Conservation (phyloP, 83 land plant species). For the Thuja plicata region DNA sequence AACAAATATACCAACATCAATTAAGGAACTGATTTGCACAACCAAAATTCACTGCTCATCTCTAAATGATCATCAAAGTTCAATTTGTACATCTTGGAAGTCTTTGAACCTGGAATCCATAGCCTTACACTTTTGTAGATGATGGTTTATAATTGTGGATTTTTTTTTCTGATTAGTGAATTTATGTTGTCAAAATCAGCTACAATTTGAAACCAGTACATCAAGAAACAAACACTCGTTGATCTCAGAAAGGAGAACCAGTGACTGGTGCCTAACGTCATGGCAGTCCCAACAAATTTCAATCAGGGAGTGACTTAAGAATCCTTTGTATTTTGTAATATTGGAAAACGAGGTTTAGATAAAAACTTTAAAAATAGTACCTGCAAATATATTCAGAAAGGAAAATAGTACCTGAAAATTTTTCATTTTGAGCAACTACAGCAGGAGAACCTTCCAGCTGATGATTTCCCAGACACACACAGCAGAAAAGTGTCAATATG, state of each 20-base stretch:
- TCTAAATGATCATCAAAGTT: not conserved
- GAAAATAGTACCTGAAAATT: constrained; percentile 71
- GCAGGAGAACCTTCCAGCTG: constrained; percentile 96
- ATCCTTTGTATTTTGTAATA: not conserved
- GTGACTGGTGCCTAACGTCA: not conserved
- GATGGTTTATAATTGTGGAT: not conserved
- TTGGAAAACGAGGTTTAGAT: not conserved
- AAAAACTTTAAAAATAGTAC: not conserved
- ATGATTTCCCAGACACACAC: constrained; percentile 1
- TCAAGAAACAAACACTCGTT: not conserved
- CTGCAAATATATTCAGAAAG: not conserved
- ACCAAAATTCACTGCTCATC: not conserved
- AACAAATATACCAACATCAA: too few species aligned
- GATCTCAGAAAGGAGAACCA: not conserved
- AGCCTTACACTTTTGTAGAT: not conserved
- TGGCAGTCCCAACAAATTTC: not conserved
- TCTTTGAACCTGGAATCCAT: not conserved
- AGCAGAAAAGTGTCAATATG: not conserved
- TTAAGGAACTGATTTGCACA: not conserved
- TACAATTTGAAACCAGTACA: not conserved
- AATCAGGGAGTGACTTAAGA: not conserved
- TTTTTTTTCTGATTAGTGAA: not conserved
- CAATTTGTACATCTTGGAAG: not conserved
- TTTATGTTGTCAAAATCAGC: not conserved
- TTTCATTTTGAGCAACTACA: constrained; percentile 90